Evolutionary conservation across 768 basidiomycete genomes (phyloP), one percentile per base, ranked within the genome.

Genomic region (Termitomyces sp.): DNA sequence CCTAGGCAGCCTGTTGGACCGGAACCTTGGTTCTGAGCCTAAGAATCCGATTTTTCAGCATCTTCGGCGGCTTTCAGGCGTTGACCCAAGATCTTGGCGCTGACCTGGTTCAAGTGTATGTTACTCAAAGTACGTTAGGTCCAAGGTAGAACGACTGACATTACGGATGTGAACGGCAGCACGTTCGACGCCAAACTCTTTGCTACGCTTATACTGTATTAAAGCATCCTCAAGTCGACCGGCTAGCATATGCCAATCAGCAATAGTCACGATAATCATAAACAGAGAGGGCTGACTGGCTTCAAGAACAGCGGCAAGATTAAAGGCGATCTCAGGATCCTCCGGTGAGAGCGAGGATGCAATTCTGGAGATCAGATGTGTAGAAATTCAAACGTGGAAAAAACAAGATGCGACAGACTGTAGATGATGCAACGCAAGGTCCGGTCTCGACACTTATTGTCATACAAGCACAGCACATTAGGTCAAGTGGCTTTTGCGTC

Each of bases 251-350:
- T 49, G 52, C 63, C 55, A 64, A 60, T 66, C 65, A 75, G 70
- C 65, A 73, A 50, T 11, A 60, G 50, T 50, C 54, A 52, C 62
- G 7, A 46, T 13, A 63, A 65, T 56, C 57, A 44, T 40, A 57
- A 20, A 33, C 38, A 57, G 38, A 42, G 70, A 68, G 62, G 59
- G 81, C 88, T 67, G 67, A 92, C 93, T 85, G 59, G 93, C 92
- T 86, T 95, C 93, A 62, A 94, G 81, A 67, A 95, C 91, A 49
- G 92, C 93, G 55, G 90, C 93, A 61, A 93, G 84, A 77, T 95
- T 95, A 81, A 94, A 95, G 16, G 91, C 88, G 69, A 94, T 92
- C 73, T 95, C 93, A 72, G 90, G 88, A 79, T 95, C 93, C 73
- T 92, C 90, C 50, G 93, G 93, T 61, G 88, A 83, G 67, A 95